These are phyloP conservation scores for Asclepias syriaca DNA, from an alignment of 257 asterid species.

Conservation along the genomic window DNA sequence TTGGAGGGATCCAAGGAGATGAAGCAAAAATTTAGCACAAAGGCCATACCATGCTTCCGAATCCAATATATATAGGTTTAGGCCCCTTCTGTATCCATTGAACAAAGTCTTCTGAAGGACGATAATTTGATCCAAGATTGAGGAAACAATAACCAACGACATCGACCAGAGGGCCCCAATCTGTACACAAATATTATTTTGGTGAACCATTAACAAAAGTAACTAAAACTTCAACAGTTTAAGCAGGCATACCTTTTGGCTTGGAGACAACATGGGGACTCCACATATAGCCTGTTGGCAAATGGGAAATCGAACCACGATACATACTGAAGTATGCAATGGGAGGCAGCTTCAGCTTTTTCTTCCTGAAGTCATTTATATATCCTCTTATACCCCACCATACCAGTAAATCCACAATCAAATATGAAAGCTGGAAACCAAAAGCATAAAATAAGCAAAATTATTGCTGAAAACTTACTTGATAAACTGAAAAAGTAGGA, in stretches of 20 bases:
- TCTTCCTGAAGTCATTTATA: constrained; percentile 87
- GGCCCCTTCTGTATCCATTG: constrained; percentile 80
- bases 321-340: constrained; percentile 93
- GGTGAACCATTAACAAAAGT: background rate
- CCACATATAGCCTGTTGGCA: constrained; percentile 99
- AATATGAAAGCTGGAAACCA: constrained; percentile 70
- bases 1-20: background rate
- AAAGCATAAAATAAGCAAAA: constrained; percentile 11
- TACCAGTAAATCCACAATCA: constrained; percentile 89
- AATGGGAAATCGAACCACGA: constrained; percentile 91
- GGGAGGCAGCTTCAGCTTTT: constrained; percentile 86
- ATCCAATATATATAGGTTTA: constrained; percentile 83
- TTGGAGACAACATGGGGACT: constrained; percentile 92
- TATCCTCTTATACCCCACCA: constrained; percentile 99
- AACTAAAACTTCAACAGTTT: background rate
- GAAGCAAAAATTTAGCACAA: background rate
- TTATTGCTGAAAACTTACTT: background rate
- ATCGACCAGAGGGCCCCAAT: constrained; percentile 94
- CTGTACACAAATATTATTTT: constrained; percentile 38
- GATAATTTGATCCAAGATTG: constrained; percentile 64
- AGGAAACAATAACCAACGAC: constrained; percentile 92
- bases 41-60: constrained; percentile 92
- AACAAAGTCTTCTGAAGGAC: constrained; percentile 65
- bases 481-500: constrained; percentile 3
- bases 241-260: constrained; percentile 64